phyloP scores from a whole-genome alignment of 768 basidiomycete genomes.

The Rhizopogon sp. region DNA sequence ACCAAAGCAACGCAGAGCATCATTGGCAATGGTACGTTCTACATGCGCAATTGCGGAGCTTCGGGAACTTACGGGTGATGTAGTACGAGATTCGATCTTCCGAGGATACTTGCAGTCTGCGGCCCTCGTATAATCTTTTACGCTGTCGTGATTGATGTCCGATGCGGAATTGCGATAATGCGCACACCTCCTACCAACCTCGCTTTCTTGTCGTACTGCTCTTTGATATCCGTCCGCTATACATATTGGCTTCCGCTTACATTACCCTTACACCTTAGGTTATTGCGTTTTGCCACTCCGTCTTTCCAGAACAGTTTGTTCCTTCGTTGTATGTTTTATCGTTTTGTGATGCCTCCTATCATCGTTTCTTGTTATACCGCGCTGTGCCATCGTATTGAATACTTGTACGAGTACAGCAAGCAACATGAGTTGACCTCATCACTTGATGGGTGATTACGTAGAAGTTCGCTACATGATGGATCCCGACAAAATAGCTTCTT shows the following conservation, averaged over 20 bases:
- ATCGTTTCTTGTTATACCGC: neutral
- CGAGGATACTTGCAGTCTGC: constrained; percentile 70
- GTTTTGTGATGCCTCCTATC: neutral
- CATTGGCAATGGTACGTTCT: constrained; percentile 66
- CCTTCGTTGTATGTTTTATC: neutral
- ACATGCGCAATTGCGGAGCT: neutral
- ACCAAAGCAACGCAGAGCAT: constrained; percentile 81
- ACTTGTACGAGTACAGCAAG: neutral
- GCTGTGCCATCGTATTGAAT: neutral
- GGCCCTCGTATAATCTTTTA: constrained; percentile 48
- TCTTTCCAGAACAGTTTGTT: too few relatives aligned
- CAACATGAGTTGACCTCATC: neutral
- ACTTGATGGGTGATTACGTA: neutral
- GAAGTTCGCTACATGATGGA: neutral
- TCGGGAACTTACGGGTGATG: constrained; percentile 5
- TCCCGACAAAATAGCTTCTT: too few relatives aligned
- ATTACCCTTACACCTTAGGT: neutral
- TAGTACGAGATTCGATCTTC: constrained; percentile 74
- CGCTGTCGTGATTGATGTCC: neutral
- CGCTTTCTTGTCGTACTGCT: neutral
- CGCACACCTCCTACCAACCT: neutral
- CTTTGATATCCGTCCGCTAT: neutral
- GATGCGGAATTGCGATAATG: neutral
- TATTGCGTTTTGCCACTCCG: neutral
- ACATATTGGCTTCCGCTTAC: neutral